Evolutionary conservation across 306 rosid species (phyloP), one percentile per base, ranked within the genome.

Genomic region (Acacia confusa): DNA sequence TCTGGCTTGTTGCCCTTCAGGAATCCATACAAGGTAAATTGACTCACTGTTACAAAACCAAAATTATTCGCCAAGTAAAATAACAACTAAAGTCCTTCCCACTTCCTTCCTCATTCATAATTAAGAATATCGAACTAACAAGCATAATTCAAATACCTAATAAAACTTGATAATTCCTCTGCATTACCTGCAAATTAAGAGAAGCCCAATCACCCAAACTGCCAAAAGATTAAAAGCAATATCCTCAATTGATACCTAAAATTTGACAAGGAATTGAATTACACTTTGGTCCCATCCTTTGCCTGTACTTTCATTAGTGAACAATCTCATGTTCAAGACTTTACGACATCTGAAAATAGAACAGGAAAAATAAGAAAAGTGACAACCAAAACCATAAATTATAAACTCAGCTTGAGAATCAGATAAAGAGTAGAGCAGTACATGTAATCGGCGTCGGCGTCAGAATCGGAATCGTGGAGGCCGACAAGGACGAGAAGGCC

Each of bases 1-100:
- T 95, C 99, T 10, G 99, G 99, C 81, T 95, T 93, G 88, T 95
- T 95, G 36, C 97, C 97, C 88, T 93, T 95, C 83, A 93, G 75
- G 79, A 88, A 36, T 80, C 99, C 99, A 76, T 86, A 93, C 87
- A 95, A 79, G 43, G 99, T 93, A 82, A 95, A 95, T 80, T 95
- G 99, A 85, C 99, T 95, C 86, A 90, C 99, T 95, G 90, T 75
- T 73, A 75, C 81, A 88, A 24, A 80, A 70, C 79, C 81, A 60
- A 65, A 13, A 61, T 38, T 58, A 69, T 53, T 11, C 60, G 36
- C 73, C 12, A 24, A 25, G 40, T 14, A 63, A 28, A 24, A 45
- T 27, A 65, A 25, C 19, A 43, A 43, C n/a, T 16, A 13, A 43
- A 28, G 50, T 11, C 24, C 47, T 43, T 52, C 48, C 40, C 32